Conservation (phyloP, 2,329 filamentous ascomycete species). For the Nemania sp. region DNA sequence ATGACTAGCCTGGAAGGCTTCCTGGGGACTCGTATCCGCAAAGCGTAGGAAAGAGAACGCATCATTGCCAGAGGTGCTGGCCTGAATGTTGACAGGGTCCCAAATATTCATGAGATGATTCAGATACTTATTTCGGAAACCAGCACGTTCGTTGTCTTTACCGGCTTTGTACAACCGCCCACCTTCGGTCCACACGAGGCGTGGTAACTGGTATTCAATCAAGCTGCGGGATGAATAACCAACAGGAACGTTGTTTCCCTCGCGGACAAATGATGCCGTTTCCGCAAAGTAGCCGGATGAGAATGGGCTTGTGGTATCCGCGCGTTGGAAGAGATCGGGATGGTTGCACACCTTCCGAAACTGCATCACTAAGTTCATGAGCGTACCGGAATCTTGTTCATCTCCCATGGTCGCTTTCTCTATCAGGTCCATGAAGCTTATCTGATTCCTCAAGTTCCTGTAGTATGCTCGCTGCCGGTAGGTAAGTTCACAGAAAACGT, state of each 20-base stretch:
- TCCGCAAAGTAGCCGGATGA: conserved; percentile 88
- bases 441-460: conserved; percentile 88
- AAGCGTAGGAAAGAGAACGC: conserved; percentile 92
- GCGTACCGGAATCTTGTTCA: conserved; percentile 88
- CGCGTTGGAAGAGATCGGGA: conserved; percentile 93
- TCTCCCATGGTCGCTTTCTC: conserved; percentile 95
- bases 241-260: conserved; percentile 77
- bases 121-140: conserved; percentile 78
- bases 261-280: conserved; percentile 91
- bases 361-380: conserved; percentile 99
- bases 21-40: conserved; percentile 72
- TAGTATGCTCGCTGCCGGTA: conserved; percentile 96
- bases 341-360: conserved; percentile 99
- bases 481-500: conserved; percentile 94
- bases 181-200: conserved; percentile 77
- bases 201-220: conserved; percentile 83
- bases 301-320: conserved; percentile 85
- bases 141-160: conserved; percentile 71
- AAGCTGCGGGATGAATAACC: conserved; percentile 85
- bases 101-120: conserved; percentile 88
- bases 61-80: conserved; percentile 62
- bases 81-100: conserved; percentile 74
- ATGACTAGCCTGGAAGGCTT: conserved; percentile 71
- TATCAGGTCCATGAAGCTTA: conserved; percentile 97
- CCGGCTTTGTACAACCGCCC: conserved; percentile 77